A percentile compares a stretch with the other conserved stretches of the same genome.
phyloP scores from a whole-genome alignment of 805 yeast genomes.

The Blastobotrys terrestris region DNA sequence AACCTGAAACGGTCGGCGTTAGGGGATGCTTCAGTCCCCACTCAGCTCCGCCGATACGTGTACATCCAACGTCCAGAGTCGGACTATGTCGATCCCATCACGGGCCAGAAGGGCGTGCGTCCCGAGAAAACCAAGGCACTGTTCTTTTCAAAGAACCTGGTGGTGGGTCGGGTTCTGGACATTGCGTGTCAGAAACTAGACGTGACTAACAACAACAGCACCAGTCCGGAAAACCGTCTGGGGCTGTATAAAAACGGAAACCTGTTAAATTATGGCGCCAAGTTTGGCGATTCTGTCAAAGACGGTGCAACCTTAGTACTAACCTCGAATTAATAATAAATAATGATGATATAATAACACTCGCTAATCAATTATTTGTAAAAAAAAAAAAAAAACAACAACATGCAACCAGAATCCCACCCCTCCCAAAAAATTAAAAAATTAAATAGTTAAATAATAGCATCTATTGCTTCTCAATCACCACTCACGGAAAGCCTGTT shows the following conservation, averaged over 20 bases:
- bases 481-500: slow-evolving; percentile 8
- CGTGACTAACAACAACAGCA: slow-evolving; percentile 15
- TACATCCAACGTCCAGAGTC: slow-evolving; percentile 22
- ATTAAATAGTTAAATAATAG: no score
- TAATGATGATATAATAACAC: background rate
- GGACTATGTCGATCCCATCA: slow-evolving; percentile 17
- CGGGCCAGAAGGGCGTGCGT: slow-evolving; percentile 13
- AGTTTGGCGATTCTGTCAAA: slow-evolving; percentile 11
- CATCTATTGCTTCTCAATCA: background rate
- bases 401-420: background rate
- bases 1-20: slow-evolving; percentile 30
- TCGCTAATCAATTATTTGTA: no score
- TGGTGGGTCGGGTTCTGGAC: slow-evolving; percentile 26
- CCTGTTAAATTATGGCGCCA: slow-evolving; percentile 11
- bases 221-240: slow-evolving; percentile 6
- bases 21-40: slow-evolving; percentile 33
- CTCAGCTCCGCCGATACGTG: slow-evolving; percentile 31
- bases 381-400: no score
- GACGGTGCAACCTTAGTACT: slow-evolving; percentile 13
- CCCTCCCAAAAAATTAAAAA: no score
- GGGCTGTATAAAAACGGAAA: slow-evolving; percentile 10
- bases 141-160: slow-evolving; percentile 18
- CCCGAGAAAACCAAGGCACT: slow-evolving; percentile 23
- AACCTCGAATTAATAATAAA: background rate
- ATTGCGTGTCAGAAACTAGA: slow-evolving; percentile 21